Base-by-base conservation (phyloP, 2,329 filamentous ascomycete genomes). In the Penicillium sp. region DNA sequence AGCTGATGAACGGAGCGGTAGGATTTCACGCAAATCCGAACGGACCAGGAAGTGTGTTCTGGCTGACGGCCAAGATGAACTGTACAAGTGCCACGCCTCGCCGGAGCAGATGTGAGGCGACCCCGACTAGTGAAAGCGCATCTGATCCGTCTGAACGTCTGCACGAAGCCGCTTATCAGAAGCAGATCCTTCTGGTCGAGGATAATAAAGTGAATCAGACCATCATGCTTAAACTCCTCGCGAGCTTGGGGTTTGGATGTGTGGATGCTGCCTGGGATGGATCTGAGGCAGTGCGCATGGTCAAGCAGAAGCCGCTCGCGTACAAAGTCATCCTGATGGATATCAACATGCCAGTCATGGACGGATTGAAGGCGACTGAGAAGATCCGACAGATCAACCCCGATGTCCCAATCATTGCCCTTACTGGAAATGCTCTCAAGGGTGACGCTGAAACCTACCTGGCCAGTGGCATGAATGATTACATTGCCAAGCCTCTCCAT, bases 361-460 rank as follows among this genome's bases (percentile, higher is more conserved):
- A 72, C 43, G 72, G 72, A 2, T 57, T 74, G 38, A 58, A 62
- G 23, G 70, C 72, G 6, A 74, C 71, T 1, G 55, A 59, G 10
- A 56, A 58, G 7, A 74, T 75, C 34, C 68, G 72, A 7, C 45
- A 54, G 6, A 54, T 65, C 46, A 60, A 60, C 6, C 31, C 63
- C 8, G 56, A 68, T 16, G 51, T 73, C 2, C 75, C 75, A 0
- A 76, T 79, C 26, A 69, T 79, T 14, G 76, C 76, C 10, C 71
- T 79, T 64, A 78, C 76, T 1, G 75, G 76, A 0, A 76, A 78
- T 44, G 77, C 77, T 0, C 61, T 80, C 13, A 75, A 76, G 34
- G 77, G 73, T 0, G 76, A 80, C 43, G 70, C 67, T 3, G 77
- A 79, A 31, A 65, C 62, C 7, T 80, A 77, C 45, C 61, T 77